Conservation (phyloP, 2,329 filamentous ascomycete species). For the Capronia epimyces region DNA sequence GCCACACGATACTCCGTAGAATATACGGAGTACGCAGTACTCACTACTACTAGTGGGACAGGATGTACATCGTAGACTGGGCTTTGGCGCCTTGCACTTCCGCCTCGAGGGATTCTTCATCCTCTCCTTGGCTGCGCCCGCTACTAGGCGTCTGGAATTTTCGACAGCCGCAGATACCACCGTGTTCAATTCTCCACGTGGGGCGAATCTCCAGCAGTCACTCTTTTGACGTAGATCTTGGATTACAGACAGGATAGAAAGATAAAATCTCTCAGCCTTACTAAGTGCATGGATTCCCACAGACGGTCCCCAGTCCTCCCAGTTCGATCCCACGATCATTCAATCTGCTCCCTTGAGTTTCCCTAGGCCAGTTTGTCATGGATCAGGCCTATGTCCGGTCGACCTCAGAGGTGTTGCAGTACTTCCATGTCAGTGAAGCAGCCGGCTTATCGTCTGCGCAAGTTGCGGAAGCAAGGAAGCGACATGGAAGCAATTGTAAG, state of each 20-base stretch:
- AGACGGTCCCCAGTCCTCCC: constrained; percentile 1
- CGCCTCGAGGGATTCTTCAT: too few species aligned
- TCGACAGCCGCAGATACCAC: constrained; percentile 17
- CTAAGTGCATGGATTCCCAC: constrained; percentile 8
- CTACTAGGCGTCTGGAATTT: constrained; percentile 30
- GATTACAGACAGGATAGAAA: background rate
- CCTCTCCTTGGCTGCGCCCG: constrained; percentile 9
- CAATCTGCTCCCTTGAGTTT: constrained; percentile 4
- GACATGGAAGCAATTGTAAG: constrained; percentile 53
- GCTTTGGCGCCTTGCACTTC: too few species aligned
- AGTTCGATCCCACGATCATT: constrained; percentile 5
- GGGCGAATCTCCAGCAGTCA: constrained; percentile 12
- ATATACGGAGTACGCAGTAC: too few species aligned
- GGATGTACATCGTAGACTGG: background rate
- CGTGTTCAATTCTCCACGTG: constrained; percentile 21
- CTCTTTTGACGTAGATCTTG: constrained; percentile 12
- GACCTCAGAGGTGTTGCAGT: constrained; percentile 46
- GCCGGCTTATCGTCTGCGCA: constrained; percentile 48
- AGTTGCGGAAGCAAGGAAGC: constrained; percentile 42
- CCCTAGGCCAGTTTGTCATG: constrained; percentile 36
- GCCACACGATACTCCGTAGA: too few species aligned
- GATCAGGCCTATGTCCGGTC: constrained; percentile 50
- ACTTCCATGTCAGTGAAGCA: constrained; percentile 49
- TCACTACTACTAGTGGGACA: background rate
- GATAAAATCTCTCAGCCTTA: constrained; percentile 2